Evolutionary conservation across 805 yeast genomes (phyloP).

Genomic region (Saccharomyces paradoxus): DNA sequence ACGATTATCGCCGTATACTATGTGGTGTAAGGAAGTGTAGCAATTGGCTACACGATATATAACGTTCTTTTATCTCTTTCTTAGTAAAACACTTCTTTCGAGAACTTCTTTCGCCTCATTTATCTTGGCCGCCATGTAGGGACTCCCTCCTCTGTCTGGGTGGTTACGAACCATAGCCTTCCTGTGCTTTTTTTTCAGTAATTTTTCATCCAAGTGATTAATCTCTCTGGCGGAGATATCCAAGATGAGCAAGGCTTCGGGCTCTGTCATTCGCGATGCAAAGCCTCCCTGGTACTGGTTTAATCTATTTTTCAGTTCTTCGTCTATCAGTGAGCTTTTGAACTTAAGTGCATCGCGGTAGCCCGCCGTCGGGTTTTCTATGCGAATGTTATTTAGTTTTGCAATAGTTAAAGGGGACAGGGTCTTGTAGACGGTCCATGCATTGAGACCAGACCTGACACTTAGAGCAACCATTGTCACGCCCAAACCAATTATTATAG

Average conservation of each 20-base stretch:
- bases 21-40: not conserved
- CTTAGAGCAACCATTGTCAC: slow-evolving; percentile 23
- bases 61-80: slow-evolving; percentile 3
- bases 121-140: slow-evolving; percentile 80
- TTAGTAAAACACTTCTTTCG: slow-evolving; percentile 18
- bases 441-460: slow-evolving; percentile 23
- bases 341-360: slow-evolving; percentile 9
- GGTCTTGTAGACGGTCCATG: slow-evolving; percentile 25
- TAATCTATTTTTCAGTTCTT: slow-evolving; percentile 9
- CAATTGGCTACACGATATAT: not conserved
- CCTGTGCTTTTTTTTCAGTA: slow-evolving; percentile 74
- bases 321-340: slow-evolving; percentile 10
- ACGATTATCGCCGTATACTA: not conserved
- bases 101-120: slow-evolving; percentile 85
- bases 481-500: slow-evolving; percentile 26
- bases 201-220: slow-evolving; percentile 37
- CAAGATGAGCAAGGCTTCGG: slow-evolving; percentile 60
- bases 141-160: slow-evolving; percentile 92
- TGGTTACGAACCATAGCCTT: slow-evolving; percentile 81
- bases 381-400: slow-evolving; percentile 18
- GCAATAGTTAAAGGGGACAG: slow-evolving; percentile 26
- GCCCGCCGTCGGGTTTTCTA: slow-evolving; percentile 6
- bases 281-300: slow-evolving; percentile 52
- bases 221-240: slow-evolving; percentile 52
- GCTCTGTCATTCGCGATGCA: slow-evolving; percentile 54